Evolutionary conservation across 2,329 filamentous ascomycete genomes (phyloP), one percentile per base, ranked within the genome.

Genomic region (Parastagonospora nodorum): DNA sequence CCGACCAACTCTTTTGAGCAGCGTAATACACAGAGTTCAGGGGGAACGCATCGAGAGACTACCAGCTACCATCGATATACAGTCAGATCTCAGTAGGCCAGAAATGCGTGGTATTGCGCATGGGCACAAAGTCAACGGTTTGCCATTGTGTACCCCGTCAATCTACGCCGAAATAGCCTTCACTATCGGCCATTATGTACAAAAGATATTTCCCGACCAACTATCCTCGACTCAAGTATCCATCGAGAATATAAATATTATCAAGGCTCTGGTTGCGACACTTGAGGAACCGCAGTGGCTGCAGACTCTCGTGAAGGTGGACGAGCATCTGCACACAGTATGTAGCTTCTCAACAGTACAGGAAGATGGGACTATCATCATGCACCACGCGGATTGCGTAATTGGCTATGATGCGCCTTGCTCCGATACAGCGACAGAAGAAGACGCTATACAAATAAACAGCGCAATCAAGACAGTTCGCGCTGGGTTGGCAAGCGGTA

Each of bases 81-180:
- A n/a, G n/a, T n/a, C 59, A 8, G 54, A 62, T 19, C 40, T 60
- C 19, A 10, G 36, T 9, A 45, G 48, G 14, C 42, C 41, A 24
- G 50, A 53, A 39, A 50, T 57, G 11, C 29, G 14, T 24, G 41
- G 51, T 16, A 32, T 51, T 4, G 48, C 51, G 2, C 50, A 49
- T 19, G 60, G 58, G 3, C 60, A 63, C 42, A 39, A 50, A 15
- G 60, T 63, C 8, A 36, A 61, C 31, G 53, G 48, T 4, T 45
- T 55, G 7, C 47, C 55, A 6, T 53, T 63, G 29, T 58, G 51
- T 15, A 53, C 57, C 15, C 48, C 53, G 1, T 56, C 55, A 4
- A 37, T 74, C 0, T 73, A 72, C 35, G 66, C 69, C 1, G 72
- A 74, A 29, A 69, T 74, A 16, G 69, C 69, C 2, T 44, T 71